phyloP scores from a whole-genome alignment of 1,284 basidiomycete genomes.

The Cutaneotrichosporon mucoides region DNA sequence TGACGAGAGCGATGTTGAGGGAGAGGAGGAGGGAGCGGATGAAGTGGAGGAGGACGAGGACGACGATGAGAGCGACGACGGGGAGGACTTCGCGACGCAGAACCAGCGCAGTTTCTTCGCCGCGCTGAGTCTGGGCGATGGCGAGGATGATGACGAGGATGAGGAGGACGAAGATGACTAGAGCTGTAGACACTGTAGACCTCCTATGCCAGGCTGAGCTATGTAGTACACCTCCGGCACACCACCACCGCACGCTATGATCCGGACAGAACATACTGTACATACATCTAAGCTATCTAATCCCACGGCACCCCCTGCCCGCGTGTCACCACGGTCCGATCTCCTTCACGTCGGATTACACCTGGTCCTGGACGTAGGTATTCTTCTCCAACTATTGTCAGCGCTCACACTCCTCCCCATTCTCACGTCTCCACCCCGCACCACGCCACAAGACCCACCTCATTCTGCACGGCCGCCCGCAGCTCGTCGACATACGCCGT shows the following conservation, averaged over 20 bases:
- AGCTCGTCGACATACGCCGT: constrained; percentile 35
- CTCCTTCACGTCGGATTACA: neutral
- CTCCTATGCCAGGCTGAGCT: no score
- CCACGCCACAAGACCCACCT: constrained; percentile 23
- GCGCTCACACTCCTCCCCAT: neutral
- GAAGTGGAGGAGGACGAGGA: constrained; percentile 13
- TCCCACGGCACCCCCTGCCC: no score
- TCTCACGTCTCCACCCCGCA: neutral
- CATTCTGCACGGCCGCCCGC: constrained; percentile 34
- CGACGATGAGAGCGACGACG: neutral
- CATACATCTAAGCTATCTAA: no score
- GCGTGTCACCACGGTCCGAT: no score
- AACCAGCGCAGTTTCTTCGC: constrained; percentile 18
- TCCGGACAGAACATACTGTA: no score
- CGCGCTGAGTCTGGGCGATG: constrained; percentile 8
- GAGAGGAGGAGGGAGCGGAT: constrained; percentile 62
- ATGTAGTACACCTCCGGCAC: no score
- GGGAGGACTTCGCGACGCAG: constrained; percentile 18
- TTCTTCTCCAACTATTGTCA: constrained; percentile 43
- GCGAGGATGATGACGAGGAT: neutral
- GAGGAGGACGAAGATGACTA: neutral
- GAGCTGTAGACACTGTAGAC: no score
- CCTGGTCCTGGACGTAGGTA: constrained; percentile 39
- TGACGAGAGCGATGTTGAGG: constrained; percentile 66
- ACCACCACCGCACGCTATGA: no score